Evolutionary conservation across 257 asterid genomes (phyloP), one percentile per base, ranked within the genome.

Genomic region (Solanum arcanum): DNA sequence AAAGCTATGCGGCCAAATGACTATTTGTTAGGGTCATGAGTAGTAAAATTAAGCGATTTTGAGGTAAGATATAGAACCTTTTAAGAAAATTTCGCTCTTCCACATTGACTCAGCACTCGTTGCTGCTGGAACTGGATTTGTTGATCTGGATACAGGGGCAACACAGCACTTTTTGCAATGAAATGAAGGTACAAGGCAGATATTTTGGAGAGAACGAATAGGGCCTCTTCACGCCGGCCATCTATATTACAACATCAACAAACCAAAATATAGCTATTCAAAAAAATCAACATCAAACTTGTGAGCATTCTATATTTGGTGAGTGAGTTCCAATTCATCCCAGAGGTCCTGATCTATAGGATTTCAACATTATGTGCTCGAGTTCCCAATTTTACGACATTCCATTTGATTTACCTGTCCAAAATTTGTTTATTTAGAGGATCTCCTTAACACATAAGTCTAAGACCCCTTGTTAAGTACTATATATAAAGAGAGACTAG

Each of bases 121-220:
- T 86, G 92, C 92, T 90, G 73, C 88, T 87, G 41, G 92, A 86
- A 83, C 91, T 90, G 15, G 93, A 76, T 69, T 91, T 94, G 44
- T 94, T 12, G 92, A 74, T 86, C 85, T 86, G 18, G 90, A 33
- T 5, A 41, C 41, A 13, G 90, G 35, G 75, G 86, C 29, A 66
- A 87, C 86, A 52, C 42, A 83, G 31, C 84, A 20, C 59, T 15
- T 5, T 70, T 85, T 90, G 91, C 88, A 84, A 52, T 16, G 89
- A 86, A 89, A 90, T 27, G 88, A 72, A 13, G 90, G 91, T 21
- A 89, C 88, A 33, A 6, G 90, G 89, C 18, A 88, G 91, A 64
- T 75, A 77, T 44, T 90, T 90, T 78, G 47, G 42, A 73, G 90
- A 85, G 66, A 91, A 89, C 31, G 91, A 90, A 73, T 82, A 89